Evolutionary conservation across 225 moss, liverwort and hornwort genomes (phyloP), one percentile per base, ranked within the genome.

Genomic region (Asterella californica): DNA sequence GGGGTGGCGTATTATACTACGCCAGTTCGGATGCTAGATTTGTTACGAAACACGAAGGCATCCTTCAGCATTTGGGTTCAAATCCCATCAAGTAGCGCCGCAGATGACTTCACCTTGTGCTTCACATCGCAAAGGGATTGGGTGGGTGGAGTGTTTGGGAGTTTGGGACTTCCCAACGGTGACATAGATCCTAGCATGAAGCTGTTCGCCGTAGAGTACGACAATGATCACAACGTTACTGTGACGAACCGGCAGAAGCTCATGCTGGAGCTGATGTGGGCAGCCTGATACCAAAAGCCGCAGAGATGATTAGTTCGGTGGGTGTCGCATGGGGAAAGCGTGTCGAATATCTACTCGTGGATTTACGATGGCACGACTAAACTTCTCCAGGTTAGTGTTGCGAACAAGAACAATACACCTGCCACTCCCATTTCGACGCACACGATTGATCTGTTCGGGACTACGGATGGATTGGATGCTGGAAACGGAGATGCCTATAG

Each of bases 81-180:
- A 27, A 12, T 68, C 67, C 68, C 10, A 52, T 46, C 50, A 67
- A 34, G 34, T 9, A 9, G 68, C 79, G 8, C 47, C 5, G 81
- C 81, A 0, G 81, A 85, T 63, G 81, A 81, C 27, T 69, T 75
- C 78, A 79, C 84, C 29, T 79, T 81, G 12, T 81, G 78, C 22
- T 45, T 85, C 10, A 47, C 36, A 2, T 77, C 78, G 48, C 27
- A 48, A 17, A 45, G 9, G 21, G 10, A 6, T 17, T 62, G 14
- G 15, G 21, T 45, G 0, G 84, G 81, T 6, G 33, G 29, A 45
- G 6, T 37, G 1, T 81, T 78, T 1, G 38, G 22, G 30, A 54
- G 60, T 27, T 49, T 85, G 22, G 84, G 84, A 5, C 19, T 81
- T 46, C 19, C 24, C 6, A 32, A 69, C 22, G 0, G 10, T 12